Base-by-base conservation (phyloP, 345 rosid genomes). In the Populus deltoides region DNA sequence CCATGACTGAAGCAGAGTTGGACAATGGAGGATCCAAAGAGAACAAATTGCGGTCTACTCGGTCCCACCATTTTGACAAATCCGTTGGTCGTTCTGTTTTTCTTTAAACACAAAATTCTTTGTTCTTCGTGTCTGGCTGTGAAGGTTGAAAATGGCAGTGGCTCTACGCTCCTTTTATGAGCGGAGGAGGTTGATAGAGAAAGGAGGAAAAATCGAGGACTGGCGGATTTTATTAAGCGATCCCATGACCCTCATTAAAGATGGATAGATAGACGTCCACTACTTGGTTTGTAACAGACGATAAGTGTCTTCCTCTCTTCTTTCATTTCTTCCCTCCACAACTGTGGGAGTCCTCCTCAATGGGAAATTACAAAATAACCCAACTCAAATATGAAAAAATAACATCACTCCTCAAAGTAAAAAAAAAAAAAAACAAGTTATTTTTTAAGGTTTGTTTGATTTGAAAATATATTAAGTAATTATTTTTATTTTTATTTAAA, bases 21-120 rank as follows among this genome's bases (percentile, higher is more conserved):
- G 61, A 94, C 99, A 72, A 94, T 94, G 83, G 99, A 97, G 20
- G 99, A 97, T 65, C 98, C 99, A 62, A 97, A 97, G 39, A 97
- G 92, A 75, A 97, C 94, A 78, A 97, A 90, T 88, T 90, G 98
- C 70, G 97, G 98, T 80, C 99, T 85, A 6, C 76, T 59, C 0
- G 97, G 98, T 87, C 94, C 97, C 85, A 86, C 98, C 97, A 93
- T 96, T 35, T 29, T 16, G 45, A 22, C 8, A 22, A 18, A 7
- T 68, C 45, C 16, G 38, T 20, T 66, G 4, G 33, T 5, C 18
- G 35, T 25, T 13, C 5, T 15, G 24, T 49, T 5, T 41, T n/a
- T 24, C 68, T 51, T 45, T 10, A 20, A 20, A 4, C 39, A 47
- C 66, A 55, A 61, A 39, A 9, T 8, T 8, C 35, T 33, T 41